Percentiles rank a stretch among this genome's conserved stretches.
phyloP scores from a whole-genome alignment of 2,329 filamentous ascomycete genomes.

The Nakataea oryzae region DNA sequence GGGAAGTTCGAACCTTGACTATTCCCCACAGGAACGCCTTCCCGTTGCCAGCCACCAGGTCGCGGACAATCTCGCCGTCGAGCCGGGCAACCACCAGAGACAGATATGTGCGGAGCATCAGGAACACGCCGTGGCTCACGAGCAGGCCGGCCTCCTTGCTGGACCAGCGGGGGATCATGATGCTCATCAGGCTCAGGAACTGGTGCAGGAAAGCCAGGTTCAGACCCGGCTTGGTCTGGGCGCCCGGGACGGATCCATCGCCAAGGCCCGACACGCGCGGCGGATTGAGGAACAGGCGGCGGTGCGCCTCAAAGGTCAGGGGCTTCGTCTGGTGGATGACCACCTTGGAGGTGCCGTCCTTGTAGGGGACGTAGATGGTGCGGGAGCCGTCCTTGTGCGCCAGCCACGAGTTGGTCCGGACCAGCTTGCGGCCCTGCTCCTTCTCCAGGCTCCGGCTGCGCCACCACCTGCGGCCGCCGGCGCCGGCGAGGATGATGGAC shows the following conservation, averaged over 20 bases:
- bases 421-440: conserved; percentile 69
- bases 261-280: conserved; percentile 70
- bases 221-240: conserved; percentile 84
- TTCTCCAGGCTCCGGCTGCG: conserved; percentile 62
- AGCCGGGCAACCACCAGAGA: conserved; percentile 86
- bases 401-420: conserved; percentile 86
- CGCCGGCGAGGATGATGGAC: conserved; percentile 68
- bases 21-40: conserved; percentile 82
- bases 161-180: conserved; percentile 92
- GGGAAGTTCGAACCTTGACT: conserved; percentile 46
- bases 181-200: conserved; percentile 90
- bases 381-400: conserved; percentile 90
- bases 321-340: conserved; percentile 83
- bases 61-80: conserved; percentile 91
- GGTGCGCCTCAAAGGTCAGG: conserved; percentile 92
- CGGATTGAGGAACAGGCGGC: conserved; percentile 84
- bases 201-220: conserved; percentile 96
- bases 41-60: conserved; percentile 90
- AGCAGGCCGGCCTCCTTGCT: conserved; percentile 92
- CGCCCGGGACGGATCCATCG: conserved; percentile 68
- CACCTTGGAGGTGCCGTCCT: conserved; percentile 79
- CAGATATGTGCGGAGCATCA: conserved; percentile 87
- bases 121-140: conserved; percentile 77
- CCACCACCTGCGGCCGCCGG: conserved; percentile 73
- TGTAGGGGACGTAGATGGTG: conserved; percentile 91